Percentiles rank a stretch among this genome's conserved stretches.
These are phyloP conservation scores for Aureobasidium namibiae DNA, from an alignment of 2,329 filamentous ascomycete genomes.

Conservation along the genomic window DNA sequence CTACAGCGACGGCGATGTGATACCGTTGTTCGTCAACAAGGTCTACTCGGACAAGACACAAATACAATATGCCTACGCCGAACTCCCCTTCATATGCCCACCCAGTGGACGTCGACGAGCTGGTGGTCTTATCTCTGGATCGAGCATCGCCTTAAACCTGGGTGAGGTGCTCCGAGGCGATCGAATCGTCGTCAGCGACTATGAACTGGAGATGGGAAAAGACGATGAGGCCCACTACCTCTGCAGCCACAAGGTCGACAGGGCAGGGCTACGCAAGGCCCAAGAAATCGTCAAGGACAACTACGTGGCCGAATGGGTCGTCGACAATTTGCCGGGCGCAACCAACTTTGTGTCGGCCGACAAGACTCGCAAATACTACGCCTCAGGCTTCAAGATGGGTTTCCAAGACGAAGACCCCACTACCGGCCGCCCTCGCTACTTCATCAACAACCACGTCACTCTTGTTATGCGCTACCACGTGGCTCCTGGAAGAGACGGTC, in stretches of 20 bases:
- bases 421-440: slow-evolving; percentile 57
- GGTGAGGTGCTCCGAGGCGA: slow-evolving; percentile 83
- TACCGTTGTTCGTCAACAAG: slow-evolving; percentile 86
- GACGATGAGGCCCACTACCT: slow-evolving; percentile 66
- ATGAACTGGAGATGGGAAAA: slow-evolving; percentile 68
- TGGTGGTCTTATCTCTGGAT: slow-evolving; percentile 62
- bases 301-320: slow-evolving; percentile 88
- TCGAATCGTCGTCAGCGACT: slow-evolving; percentile 75
- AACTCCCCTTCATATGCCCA: slow-evolving; percentile 79
- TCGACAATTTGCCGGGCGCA: slow-evolving; percentile 82
- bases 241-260: slow-evolving; percentile 60
- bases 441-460: slow-evolving; percentile 81
- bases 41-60: slow-evolving; percentile 84
- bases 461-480: slow-evolving; percentile 71
- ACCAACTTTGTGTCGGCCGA: slow-evolving; percentile 84
- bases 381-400: slow-evolving; percentile 81
- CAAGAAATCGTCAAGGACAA: slow-evolving; percentile 66
- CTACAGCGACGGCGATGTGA: slow-evolving; percentile 66
- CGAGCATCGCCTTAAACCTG: slow-evolving; percentile 72
- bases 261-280: slow-evolving; percentile 57
- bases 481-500: slow-evolving; percentile 60
- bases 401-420: slow-evolving; percentile 58
- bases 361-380: slow-evolving; percentile 79
- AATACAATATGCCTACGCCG: slow-evolving; percentile 85
- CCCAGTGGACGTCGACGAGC: slow-evolving; percentile 60